Conservation (phyloP, 805 yeast species). For the Yarrowia porcina region DNA sequence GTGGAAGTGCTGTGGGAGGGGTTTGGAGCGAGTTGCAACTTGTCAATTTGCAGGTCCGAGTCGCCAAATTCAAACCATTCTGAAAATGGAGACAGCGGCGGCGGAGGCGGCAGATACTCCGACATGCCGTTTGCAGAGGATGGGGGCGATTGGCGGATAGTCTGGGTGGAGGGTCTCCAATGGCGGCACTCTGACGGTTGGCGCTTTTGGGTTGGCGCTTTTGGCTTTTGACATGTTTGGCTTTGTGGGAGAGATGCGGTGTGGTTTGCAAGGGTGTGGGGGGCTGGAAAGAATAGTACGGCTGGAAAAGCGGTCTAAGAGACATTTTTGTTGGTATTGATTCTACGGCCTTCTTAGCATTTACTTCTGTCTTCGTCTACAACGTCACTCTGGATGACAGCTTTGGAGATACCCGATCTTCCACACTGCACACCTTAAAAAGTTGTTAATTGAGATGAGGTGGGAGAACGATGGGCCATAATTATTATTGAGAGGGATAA, state of each 20-base stretch:
- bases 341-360: too few relatives aligned
- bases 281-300: neutral
- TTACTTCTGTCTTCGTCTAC: too few relatives aligned
- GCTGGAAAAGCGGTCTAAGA: too few relatives aligned
- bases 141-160: neutral
- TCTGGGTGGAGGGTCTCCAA: neutral
- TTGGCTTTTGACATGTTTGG: neutral
- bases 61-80: constrained; percentile 31
- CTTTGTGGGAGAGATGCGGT: neutral
- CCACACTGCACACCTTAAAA: neutral
- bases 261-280: neutral
- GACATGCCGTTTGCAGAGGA: constrained; percentile 13
- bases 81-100: constrained; percentile 34
- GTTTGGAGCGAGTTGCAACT: constrained; percentile 3
- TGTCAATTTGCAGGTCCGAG: constrained; percentile 7
- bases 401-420: neutral
- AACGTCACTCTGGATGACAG: neutral
- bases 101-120: constrained; percentile 34
- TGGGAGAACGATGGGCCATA: too few relatives aligned
- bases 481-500: too few relatives aligned
- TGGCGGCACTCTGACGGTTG: neutral
- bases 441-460: neutral
- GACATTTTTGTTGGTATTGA: too few relatives aligned
- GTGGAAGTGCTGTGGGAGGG: neutral
- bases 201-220: neutral